These are phyloP conservation scores for Curvularia lunata DNA, from an alignment of 2,329 filamentous ascomycete genomes.

Conservation along the genomic window DNA sequence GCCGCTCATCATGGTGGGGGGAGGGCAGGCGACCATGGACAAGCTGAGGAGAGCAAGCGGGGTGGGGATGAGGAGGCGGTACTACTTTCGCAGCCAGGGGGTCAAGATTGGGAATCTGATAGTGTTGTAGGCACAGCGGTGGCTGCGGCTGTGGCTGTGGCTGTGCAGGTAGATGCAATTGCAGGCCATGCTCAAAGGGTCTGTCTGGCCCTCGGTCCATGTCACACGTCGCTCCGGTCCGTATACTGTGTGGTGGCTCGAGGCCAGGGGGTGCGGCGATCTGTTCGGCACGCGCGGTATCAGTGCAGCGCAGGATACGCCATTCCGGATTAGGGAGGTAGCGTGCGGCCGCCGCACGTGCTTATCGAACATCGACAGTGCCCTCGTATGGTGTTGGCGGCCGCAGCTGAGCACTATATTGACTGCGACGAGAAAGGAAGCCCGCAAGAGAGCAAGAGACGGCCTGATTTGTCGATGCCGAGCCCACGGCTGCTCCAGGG, in stretches of 20 bases:
- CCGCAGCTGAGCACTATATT: neutral
- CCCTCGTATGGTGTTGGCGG: neutral
- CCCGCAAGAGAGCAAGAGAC: neutral
- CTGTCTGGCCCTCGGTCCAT: neutral
- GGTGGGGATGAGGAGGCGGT: conserved; percentile 78
- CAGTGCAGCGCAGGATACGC: neutral
- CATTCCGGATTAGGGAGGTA: conserved; percentile 2
- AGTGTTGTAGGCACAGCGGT: conserved; percentile 57
- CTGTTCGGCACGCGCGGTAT: neutral
- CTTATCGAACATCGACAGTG: neutral
- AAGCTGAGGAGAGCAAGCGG: conserved; percentile 68
- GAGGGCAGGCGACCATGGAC: conserved; percentile 69
- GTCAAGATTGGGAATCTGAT: conserved; percentile 79
- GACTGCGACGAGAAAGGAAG: conserved; percentile 7
- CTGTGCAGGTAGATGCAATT: neutral
- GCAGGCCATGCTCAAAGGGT: no score
- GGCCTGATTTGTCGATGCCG: neutral
- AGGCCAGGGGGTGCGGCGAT: conserved; percentile 5
- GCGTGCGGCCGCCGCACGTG: neutral
- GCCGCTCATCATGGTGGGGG: conserved; percentile 80
- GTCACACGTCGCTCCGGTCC: neutral
- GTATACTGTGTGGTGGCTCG: neutral
- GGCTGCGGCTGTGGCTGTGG: neutral
- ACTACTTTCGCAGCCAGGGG: conserved; percentile 81
- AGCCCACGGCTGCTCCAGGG: neutral